phyloP scores from a whole-genome alignment of 345 rosid genomes.

The Lepidium aucheri region DNA sequence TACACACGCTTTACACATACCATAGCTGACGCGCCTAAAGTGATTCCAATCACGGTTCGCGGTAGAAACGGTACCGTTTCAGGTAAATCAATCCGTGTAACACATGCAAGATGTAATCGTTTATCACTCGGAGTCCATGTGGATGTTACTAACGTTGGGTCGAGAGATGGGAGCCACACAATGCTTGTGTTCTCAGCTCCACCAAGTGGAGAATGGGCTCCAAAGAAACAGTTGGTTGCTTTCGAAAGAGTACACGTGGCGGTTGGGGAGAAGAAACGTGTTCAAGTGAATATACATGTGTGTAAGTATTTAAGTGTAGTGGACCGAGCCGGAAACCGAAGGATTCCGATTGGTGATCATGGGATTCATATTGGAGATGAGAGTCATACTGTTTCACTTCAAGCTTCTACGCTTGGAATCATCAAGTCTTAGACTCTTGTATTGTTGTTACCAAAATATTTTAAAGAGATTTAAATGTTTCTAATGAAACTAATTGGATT shows the following conservation, averaged over 20 bases:
- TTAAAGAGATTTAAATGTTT: not conserved
- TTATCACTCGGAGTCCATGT: slow-evolving; percentile 53
- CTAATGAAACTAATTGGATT: not conserved
- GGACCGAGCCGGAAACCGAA: slow-evolving; percentile 66
- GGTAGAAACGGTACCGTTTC: slow-evolving; percentile 34
- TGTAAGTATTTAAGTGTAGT: slow-evolving; percentile 83
- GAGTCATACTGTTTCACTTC: slow-evolving; percentile 57
- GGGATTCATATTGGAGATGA: slow-evolving; percentile 56
- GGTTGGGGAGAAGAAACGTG: slow-evolving; percentile 41
- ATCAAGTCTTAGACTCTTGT: slow-evolving; percentile 33
- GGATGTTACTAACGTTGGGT: slow-evolving; percentile 57
- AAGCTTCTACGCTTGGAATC: slow-evolving; percentile 43
- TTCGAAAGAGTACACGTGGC: slow-evolving; percentile 56
- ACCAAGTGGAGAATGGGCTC: slow-evolving; percentile 65
- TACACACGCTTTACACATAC: slow-evolving; percentile 57
- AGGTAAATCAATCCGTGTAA: slow-evolving; percentile 58
- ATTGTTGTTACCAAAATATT: not conserved
- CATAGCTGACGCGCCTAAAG: slow-evolving; percentile 49
- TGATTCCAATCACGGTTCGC: slow-evolving; percentile 45
- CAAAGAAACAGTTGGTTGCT: slow-evolving; percentile 62
- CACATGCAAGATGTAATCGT: slow-evolving; percentile 51
- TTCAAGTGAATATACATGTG: slow-evolving; percentile 58
- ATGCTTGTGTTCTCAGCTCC: slow-evolving; percentile 63
- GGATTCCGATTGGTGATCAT: slow-evolving; percentile 79
- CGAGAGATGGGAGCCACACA: slow-evolving; percentile 58